Percentiles rank a stretch among this genome's conserved stretches.
Evolutionary conservation across 2,329 filamentous ascomycete species (phyloP).

Genomic region (Hypoxylon rubiginosum): DNA sequence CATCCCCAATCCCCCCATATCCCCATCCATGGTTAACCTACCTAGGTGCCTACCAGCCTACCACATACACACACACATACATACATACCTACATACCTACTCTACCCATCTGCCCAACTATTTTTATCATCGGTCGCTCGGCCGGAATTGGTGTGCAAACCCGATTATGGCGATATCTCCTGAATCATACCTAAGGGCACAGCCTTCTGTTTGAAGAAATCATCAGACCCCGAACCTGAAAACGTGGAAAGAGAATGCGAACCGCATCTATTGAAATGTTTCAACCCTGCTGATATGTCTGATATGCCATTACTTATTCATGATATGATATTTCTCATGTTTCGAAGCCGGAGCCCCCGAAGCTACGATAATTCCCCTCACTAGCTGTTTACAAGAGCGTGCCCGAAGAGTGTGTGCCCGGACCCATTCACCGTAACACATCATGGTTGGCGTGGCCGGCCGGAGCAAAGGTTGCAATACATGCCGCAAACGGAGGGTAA

Average conservation of each 20-base stretch:
- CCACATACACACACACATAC: no score
- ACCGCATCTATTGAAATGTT: conserved; percentile 16
- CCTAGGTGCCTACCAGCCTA: neutral
- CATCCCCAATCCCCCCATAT: no score
- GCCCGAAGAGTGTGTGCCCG: neutral
- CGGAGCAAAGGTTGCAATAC: conserved; percentile 43
- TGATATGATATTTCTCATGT: conserved; percentile 3
- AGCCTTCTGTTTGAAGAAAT: conserved; percentile 20
- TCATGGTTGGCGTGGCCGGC: conserved; percentile 42
- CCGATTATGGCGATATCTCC: conserved; percentile 30
- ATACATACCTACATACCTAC: no score
- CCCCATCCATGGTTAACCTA: conserved; percentile 5
- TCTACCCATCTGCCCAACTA: conserved; percentile 18
- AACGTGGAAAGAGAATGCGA: conserved; percentile 2
- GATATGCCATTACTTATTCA: conserved; percentile 7
- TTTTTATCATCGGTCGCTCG: conserved; percentile 34
- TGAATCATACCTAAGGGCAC: conserved; percentile 24
- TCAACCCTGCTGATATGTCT: neutral
- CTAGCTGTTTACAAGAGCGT: neutral
- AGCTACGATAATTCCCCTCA: neutral
- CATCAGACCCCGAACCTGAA: conserved; percentile 3
- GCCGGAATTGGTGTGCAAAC: conserved; percentile 29
- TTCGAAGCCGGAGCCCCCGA: conserved; percentile 2
- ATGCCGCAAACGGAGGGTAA: conserved; percentile 39
- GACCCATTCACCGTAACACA: conserved; percentile 1